Base-by-base conservation (phyloP, 257 asterid genomes). In the Cynanchum wilfordii region DNA sequence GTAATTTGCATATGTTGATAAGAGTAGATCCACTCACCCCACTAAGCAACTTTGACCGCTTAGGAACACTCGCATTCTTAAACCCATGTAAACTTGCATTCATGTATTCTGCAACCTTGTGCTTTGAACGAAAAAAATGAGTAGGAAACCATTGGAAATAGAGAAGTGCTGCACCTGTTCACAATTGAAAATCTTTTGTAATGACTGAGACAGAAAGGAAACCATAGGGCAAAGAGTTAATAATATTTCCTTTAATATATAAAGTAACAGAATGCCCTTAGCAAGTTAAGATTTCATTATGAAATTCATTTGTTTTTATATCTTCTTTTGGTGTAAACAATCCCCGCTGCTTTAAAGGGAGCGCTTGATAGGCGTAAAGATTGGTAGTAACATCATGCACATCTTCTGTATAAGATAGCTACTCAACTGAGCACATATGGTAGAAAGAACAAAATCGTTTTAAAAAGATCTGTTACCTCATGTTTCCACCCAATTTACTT, bases 81-180 rank as follows among this genome's bases (percentile, higher is more conserved):
- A 72, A 81, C 44, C 79, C 90, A 82, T 83, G 81, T 45, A 90
- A 80, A 75, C 82, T 90, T 84, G 77, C 82, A 89, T 89, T 79
- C 71, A 84, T 79, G 73, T 82, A 88, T 58, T 80, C 92, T 11
- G 96, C 59, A 62, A 87, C 73, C 73, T 82, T 84, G 81, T 91
- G 97, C 87, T 88, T 93, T 10, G 90, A 82, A 25, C 94, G 91
- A 70, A 77, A 80, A n/a, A 82, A 81, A 78, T 45, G 84, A 55
- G 5, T 80, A 72, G 70, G 82, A 76, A 76, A 79, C 73, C 71
- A 76, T 84, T 71, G 90, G 87, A 59, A 84, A 82, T 66, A 83
- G 75, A 77, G 81, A 74, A 81, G 70, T 72, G 69, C 72, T 82
- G 68, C 76, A 84, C 90, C 98, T 93, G 86, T 81, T 87, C 27